Evolutionary conservation across 768 basidiomycete genomes (phyloP), one percentile per base, ranked within the genome.

Genomic region (Xerocomellus dryophilus): DNA sequence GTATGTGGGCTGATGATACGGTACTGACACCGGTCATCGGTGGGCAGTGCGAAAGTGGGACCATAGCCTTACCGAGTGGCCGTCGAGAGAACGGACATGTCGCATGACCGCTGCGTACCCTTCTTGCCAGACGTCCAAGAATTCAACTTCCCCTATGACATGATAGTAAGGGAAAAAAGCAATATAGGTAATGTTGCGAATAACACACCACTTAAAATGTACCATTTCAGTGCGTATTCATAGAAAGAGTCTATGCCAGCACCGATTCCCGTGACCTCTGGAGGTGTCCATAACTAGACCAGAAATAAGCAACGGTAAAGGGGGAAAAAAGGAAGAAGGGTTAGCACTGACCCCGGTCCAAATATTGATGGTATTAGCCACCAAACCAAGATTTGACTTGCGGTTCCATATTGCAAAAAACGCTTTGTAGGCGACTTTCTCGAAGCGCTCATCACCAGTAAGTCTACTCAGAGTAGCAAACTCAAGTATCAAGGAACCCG

Each of bases 201-300:
- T 17, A 38, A 69, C 75, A 34, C 59, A 87, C 88, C 87, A 62
- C 89, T 92, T 65, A 93, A 64, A 38, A 96, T 85, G 66, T 94
- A 93, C 84, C 92, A 93, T 65, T 95, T 95, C 41, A 94, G 71
- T 11, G 93, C 90, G 69, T 95, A 95, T 67, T 99, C 97, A 66
- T 89, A 94, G 68, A 96, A 97, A 4, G 90, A 93, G 68, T 98
- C 97, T 40, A 97, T 85, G 1, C 97, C 97, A 7, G 97, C 97
- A 23, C 96, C 96, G 31, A 95, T 89, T 2, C 88, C 82, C 25
- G 84, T 85, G 7, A 86, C 72, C 57, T 92, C 86, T 17, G 93
- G 92, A 44, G 76, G 71, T 14, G 79, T 81, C 93, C 93, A 97
- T 34, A 74, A 68, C 90, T 65, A 21, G 11, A 55, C 14, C 46